Base-by-base conservation (phyloP, 441 rosid genomes). In the Gossypium schwendimanii region DNA sequence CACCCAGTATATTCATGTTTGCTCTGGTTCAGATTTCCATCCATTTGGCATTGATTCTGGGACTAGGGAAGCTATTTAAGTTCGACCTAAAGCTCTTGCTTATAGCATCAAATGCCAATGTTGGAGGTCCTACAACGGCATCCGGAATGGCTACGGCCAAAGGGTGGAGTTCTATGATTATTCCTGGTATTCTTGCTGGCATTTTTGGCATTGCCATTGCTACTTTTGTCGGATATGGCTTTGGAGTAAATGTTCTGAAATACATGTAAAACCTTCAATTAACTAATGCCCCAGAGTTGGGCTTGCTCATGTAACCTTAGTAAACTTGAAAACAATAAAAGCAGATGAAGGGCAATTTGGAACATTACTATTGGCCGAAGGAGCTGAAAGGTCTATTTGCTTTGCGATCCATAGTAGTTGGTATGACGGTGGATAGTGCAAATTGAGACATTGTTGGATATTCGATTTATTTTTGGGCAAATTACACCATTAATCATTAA, bases 61-160 rank as follows among this genome's bases (percentile, higher is more conserved):
- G 95, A 47, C 39, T 91, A 28, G 97, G 98, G 69, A 91, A 89
- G 86, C 85, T 92, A 36, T 71, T 93, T 12, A 71, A 83, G 15
- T 70, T 91, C 18, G 98, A 89, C 74, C 78, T 74, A 65, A 88
- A 84, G 80, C 79, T 84, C 47, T 80, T 91, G 76, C 95, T 93
- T 64, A 36, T 93, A n/a, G 96, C 98, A 67, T 93, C 96, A 55
- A 91, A 91, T 84, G 98, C 97, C 14, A 93, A 90, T 69, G 91
- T 94, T 3, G 97, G 98, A 14, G 98, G 98, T 61, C 98, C 97
- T 0, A 90, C 96, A 41, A 90, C 98, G 2, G 96, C 98, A 21
- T 90, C 93, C 2, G 90, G 94, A 70, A 90, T 94, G 96, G 97
- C 96, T 44, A 91, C 92, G 0, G 93, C 94, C 24, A 92, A 94